A percentile compares a stretch with the other conserved stretches of the same genome.
phyloP scores from a whole-genome alignment of 306 rosid genomes.

The Hippophae gyantsensis region DNA sequence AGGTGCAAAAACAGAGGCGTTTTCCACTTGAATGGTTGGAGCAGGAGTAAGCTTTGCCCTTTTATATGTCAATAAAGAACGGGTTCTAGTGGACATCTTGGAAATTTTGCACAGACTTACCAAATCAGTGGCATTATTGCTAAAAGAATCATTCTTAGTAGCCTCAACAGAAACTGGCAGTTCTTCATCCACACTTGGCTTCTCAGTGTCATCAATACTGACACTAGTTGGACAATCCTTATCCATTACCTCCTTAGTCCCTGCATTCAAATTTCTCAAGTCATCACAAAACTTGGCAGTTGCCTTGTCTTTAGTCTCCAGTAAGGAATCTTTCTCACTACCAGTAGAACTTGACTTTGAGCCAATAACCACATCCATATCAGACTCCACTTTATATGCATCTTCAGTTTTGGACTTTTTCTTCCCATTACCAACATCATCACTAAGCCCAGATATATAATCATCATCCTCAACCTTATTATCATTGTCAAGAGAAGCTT shows the following conservation, averaged over 20 bases:
- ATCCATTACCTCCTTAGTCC: conserved; percentile 34
- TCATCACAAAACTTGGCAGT: conserved; percentile 18
- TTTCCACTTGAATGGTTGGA: conserved; percentile 26
- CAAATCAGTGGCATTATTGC: conserved; percentile 40
- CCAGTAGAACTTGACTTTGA: conserved; percentile 34
- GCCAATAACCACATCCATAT: background rate
- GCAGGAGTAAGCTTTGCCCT: conserved; percentile 33
- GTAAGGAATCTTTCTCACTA: conserved; percentile 25
- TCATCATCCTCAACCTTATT: conserved; percentile 29
- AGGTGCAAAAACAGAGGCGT: conserved; percentile 17
- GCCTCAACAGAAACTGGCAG: conserved; percentile 26
- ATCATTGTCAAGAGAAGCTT: conserved; percentile 35
- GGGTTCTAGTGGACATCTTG: conserved; percentile 73
- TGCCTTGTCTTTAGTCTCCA: conserved; percentile 21
- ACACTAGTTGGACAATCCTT: background rate
- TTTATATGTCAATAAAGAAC: conserved; percentile 50
- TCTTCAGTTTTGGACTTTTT: background rate
- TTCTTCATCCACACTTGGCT: conserved; percentile 30
- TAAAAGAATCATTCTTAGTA: conserved; percentile 28
- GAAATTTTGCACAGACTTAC: conserved; percentile 52
- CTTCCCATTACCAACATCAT: background rate
- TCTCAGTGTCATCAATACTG: conserved; percentile 33
- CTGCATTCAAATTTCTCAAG: conserved; percentile 24
- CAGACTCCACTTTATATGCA: background rate
- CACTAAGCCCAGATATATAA: conserved; percentile 19